phyloP scores from a whole-genome alignment of 257 asterid genomes.

The Nicotiana benthamiana region DNA sequence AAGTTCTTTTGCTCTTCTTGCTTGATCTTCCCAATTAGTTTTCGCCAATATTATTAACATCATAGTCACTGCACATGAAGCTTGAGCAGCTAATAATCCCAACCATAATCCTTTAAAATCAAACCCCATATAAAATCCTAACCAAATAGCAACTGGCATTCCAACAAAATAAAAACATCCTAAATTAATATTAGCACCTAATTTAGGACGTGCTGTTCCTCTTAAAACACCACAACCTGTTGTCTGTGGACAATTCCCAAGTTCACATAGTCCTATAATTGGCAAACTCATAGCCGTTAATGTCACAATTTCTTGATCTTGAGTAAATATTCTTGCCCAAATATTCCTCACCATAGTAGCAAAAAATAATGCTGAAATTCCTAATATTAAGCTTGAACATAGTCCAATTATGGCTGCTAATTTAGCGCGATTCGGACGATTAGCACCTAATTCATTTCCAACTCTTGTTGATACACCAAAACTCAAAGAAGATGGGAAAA shows the following conservation, averaged over 20 bases:
- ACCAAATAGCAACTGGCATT: conserved; percentile 29
- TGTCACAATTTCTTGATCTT: conserved; percentile 19
- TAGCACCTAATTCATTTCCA: conserved; percentile 34
- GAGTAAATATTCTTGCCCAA: conserved; percentile 34
- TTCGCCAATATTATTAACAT: conserved; percentile 14
- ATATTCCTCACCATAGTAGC: conserved; percentile 15
- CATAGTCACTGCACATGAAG: conserved; percentile 32
- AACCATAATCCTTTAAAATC: conserved; percentile 34
- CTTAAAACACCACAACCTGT: conserved; percentile 30
- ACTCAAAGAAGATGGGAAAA: conserved; percentile 35
- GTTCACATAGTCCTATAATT: conserved; percentile 27
- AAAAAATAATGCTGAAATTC: conserved; percentile 20
- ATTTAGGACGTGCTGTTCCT: conserved; percentile 33
- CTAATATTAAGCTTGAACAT: conserved; percentile 19
- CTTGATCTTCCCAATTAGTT: conserved; percentile 32
- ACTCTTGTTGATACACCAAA: conserved; percentile 37
- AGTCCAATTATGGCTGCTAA: conserved; percentile 29
- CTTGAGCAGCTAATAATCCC: conserved; percentile 37
- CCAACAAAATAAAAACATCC: conserved; percentile 36
- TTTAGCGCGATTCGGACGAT: conserved; percentile 22
- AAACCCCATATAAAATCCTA: conserved; percentile 23
- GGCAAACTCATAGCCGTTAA: conserved; percentile 28
- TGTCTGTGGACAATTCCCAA: conserved; percentile 38
- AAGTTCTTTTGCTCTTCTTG: conserved; percentile 28
- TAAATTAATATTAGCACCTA: conserved; percentile 31